Percentiles rank a stretch among this genome's conserved stretches.
Conservation (phyloP, 768 basidiomycete genomes). For the Suillus cothurnatus region DNA sequence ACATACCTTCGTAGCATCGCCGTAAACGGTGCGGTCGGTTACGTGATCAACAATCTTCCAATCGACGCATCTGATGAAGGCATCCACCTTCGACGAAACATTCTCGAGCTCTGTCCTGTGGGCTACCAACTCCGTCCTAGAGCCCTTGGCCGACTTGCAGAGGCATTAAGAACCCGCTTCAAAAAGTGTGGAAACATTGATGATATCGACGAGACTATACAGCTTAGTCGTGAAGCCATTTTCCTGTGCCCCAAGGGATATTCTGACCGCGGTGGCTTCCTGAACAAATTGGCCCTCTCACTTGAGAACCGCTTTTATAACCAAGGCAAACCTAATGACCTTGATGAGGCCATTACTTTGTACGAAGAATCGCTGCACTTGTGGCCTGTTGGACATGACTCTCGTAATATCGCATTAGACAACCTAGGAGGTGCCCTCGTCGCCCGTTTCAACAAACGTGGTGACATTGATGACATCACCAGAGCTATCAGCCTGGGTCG, state of each 20-base stretch:
- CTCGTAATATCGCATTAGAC: slow-evolving; percentile 11
- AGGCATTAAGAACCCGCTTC: slow-evolving; percentile 7
- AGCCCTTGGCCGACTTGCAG: neutral
- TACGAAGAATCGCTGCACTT: neutral
- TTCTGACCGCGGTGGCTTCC: slow-evolving; percentile 1
- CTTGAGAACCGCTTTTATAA: slow-evolving; percentile 14
- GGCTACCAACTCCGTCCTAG: neutral
- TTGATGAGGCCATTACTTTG: slow-evolving; percentile 3
- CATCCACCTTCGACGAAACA: neutral
- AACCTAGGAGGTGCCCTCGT: slow-evolving; percentile 20
- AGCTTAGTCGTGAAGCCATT: slow-evolving; percentile 3
- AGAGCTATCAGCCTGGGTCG: slow-evolving; percentile 8
- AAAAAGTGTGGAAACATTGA: neutral
- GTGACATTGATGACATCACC: slow-evolving; percentile 12
- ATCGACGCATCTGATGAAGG: neutral
- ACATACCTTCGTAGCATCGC: too few relatives aligned
- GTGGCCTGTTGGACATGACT: neutral
- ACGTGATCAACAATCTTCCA: too few relatives aligned
- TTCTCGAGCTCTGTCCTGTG: neutral
- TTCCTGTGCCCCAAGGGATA: slow-evolving; percentile 14
- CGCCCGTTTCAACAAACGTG: slow-evolving; percentile 11
- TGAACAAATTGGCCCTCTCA: slow-evolving; percentile 16
- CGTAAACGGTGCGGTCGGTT: too few relatives aligned
- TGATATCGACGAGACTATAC: slow-evolving; percentile 17
- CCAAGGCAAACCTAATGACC: neutral